Base-by-base conservation (phyloP, 2,329 filamentous ascomycete genomes). In the Clonostachys chloroleuca region DNA sequence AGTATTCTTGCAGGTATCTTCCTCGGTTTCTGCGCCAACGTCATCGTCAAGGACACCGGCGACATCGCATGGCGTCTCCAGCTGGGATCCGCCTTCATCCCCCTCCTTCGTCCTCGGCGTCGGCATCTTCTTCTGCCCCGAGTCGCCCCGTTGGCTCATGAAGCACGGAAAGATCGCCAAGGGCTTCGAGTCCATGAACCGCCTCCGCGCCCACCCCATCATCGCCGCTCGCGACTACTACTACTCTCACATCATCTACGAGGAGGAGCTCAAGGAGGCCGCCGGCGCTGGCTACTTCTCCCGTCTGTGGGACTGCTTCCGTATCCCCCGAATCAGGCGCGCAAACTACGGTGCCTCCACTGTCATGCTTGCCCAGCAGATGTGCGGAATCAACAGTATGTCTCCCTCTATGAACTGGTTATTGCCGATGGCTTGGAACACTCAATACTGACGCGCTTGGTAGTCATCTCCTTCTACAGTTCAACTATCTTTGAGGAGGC, bases 281-380 rank as follows among this genome's bases (percentile, higher is more conserved):
- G 68, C 68, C 3, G 59, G 64, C 5, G 67, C 61, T 43, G 67
- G 58, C 53, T 59, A 77, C 49, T 45, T 74, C 44, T 70, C 65
- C 24, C 77, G 80, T n/a, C 75, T 81, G 48, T 59, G 69, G 24
- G 78, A 89, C 61, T 70, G 85, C 18, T 85, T 89, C 60, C 85
- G 82, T 20, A 74, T 89, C 45, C 83, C 86, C 1, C 77, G 86
- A 48, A 72, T 87, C 12, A 78, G 84, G 42, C 77, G 84, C 40
- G 89, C 89, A 12, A 91, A 82, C 14, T 73, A 87, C 42, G 89
- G 88, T 12, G 87, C 88, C 1, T 87, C 84, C 56, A 83, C 83
- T 4, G 87, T 94, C 58, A 95, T 95, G 89, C 81, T 87, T 61
- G 82, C 82, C 4, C 84, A 87, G 64, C 83, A 87, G 65, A 83